These are phyloP conservation scores for Populus ilicifolia DNA, from an alignment of 345 rosid species.

Conservation along the genomic window DNA sequence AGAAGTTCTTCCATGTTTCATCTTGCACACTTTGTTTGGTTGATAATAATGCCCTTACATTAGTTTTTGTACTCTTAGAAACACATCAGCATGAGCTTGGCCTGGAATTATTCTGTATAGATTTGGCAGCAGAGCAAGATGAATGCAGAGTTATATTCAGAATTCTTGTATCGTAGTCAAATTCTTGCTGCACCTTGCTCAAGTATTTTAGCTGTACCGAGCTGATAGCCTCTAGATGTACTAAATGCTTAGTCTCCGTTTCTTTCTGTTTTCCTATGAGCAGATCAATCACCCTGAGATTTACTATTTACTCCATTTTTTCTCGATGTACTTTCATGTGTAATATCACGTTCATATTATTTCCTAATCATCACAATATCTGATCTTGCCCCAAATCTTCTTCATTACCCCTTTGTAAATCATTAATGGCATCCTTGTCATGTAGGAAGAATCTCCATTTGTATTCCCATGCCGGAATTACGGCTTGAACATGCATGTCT, in stretches of 20 bases:
- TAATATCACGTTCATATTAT: not conserved
- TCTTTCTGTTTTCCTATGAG: not conserved
- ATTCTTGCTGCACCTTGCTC: not conserved
- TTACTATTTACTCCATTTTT: not conserved
- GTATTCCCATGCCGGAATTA: not conserved
- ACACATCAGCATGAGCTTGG: not conserved
- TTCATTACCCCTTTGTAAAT: not conserved
- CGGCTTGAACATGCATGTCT: not conserved
- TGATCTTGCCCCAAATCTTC: not conserved
- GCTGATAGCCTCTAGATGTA: not conserved
- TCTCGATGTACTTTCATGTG: not conserved
- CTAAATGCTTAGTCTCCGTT: not conserved
- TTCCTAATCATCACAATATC: not conserved
- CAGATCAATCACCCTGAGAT: not conserved
- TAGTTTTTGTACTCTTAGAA: not conserved
- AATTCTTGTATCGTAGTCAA: not conserved
- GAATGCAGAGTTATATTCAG: not conserved
- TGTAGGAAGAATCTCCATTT: not conserved
- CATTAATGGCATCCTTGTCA: not conserved
- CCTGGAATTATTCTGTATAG: not conserved
- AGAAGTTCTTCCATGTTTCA: not conserved
- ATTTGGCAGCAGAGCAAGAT: not conserved
- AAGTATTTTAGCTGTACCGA: not conserved
- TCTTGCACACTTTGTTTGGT: not conserved
- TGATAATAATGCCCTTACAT: not conserved